Base-by-base conservation (phyloP, 2,329 filamentous ascomycete species). In the Tricladium varicosporioides region DNA sequence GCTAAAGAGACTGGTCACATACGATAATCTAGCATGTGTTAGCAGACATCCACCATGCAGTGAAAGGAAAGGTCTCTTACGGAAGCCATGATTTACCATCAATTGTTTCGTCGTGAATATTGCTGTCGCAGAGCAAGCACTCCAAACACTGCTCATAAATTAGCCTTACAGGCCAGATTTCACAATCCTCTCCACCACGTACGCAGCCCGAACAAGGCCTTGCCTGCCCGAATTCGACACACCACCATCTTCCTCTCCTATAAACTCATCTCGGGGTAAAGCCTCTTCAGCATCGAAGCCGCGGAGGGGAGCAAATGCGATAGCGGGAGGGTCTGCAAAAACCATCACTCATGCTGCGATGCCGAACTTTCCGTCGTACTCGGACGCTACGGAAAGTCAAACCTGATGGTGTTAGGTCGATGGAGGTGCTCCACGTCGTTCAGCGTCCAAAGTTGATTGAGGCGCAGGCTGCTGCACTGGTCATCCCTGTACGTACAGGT, bases 1-100 rank as follows among this genome's bases (percentile, higher is more conserved):
- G 22, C 10, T 10, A 42, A 49, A 45, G 13, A 40, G 47, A 45
- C 47, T 51, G 11, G 31, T 36, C 33, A 56, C 62, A 19, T 61
- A 65, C 62, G 63, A 42, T 63, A 65, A 54, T 65, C 63, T 65
- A 40, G 15, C 2, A 53, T 5, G 31, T 44, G 40, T 63, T 58
- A 65, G 60, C 44, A 54, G 49, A 32, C 8, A 5, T 48, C 14
- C 22, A 11, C 19, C 16, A 14, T 32, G 36, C 15, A n/a, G 15
- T 14, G 4, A 11, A 4, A 44, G n/a, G 31, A 47, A 36, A 43
- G 56, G 16, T 16, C 36, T 31, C 62, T 54, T 57, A 64, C 63
- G 63, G 53, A 60, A 65, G 14, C 49, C 54, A 58, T 65, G 55
- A 18, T 50, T 59, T 18, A 62, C 53, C 62, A 65, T 59, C 36